Conservation (phyloP, 1,139 yeast species). For the Eremothecium coryli region DNA sequence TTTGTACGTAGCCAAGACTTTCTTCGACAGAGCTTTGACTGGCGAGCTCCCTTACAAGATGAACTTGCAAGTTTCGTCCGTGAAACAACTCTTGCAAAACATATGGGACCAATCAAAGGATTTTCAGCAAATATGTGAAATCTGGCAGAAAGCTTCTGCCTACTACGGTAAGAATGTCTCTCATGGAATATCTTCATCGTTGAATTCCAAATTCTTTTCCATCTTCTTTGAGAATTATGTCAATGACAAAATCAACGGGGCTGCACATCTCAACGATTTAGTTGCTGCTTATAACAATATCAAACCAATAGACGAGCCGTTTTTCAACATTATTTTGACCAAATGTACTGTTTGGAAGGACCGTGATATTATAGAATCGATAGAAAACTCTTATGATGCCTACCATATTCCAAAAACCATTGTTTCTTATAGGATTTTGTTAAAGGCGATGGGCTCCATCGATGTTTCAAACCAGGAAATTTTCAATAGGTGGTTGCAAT, state of each 20-base stretch:
- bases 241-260: conserved; percentile 46
- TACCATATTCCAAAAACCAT: conserved; percentile 54
- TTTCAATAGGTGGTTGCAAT: conserved; percentile 51
- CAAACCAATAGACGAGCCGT: conserved; percentile 60
- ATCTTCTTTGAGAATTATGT: conserved; percentile 59
- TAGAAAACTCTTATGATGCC: conserved; percentile 51
- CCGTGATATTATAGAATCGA: conserved; percentile 52
- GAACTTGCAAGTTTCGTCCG: conserved; percentile 65
- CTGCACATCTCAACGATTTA: conserved; percentile 46
- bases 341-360: conserved; percentile 64
- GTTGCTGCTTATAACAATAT: conserved; percentile 49
- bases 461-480: conserved; percentile 49
- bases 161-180: conserved; percentile 55
- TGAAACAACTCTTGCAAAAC: conserved; percentile 57
- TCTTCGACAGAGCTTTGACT: conserved; percentile 62
- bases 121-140: conserved; percentile 47
- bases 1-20: conserved; percentile 58
- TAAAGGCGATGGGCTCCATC: conserved; percentile 66
- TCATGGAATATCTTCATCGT: conserved; percentile 54
- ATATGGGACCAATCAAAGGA: conserved; percentile 51
- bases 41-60: conserved; percentile 62
- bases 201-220: conserved; percentile 61
- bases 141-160: conserved; percentile 57
- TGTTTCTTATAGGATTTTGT: conserved; percentile 65
- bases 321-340: conserved; percentile 68